phyloP scores from a whole-genome alignment of 148 eudicot genomes.

The Rhododendron ovatum region DNA sequence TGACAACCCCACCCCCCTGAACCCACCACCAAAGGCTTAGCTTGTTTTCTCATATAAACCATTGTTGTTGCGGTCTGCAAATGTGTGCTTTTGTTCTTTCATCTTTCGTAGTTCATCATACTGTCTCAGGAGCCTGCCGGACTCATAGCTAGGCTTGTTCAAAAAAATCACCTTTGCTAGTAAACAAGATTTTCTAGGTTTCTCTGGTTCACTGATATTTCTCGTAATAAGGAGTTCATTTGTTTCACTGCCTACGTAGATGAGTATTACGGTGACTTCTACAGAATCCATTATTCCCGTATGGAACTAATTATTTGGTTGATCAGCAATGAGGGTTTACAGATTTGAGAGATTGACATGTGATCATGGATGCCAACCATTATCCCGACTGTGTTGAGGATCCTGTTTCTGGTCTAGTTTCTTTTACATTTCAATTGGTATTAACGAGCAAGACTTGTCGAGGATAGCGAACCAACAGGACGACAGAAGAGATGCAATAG shows the following conservation, averaged over 20 bases:
- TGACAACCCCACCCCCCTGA: not conserved
- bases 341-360: no score
- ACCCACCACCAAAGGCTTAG: not conserved
- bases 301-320: no score
- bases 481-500: not conserved
- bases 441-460: not conserved
- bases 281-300: no score
- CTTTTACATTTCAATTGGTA: no score
- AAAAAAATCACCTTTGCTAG: not conserved
- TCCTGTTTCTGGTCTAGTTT: no score
- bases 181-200: not conserved
- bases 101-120: not conserved
- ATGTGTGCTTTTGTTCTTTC: not conserved
- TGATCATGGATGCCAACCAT: not conserved
- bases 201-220: not conserved
- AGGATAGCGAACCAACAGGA: not conserved
- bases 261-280: not conserved
- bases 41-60: not conserved
- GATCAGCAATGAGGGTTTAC: no score
- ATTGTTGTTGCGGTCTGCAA: not conserved
- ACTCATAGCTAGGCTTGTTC: not conserved
- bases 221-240: not conserved
- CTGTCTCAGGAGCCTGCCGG: not conserved
- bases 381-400: no score
- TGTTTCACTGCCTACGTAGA: not conserved